These are phyloP conservation scores for Phylloporus sp. DNA, from an alignment of 1,284 basidiomycete genomes.

Conservation along the genomic window DNA sequence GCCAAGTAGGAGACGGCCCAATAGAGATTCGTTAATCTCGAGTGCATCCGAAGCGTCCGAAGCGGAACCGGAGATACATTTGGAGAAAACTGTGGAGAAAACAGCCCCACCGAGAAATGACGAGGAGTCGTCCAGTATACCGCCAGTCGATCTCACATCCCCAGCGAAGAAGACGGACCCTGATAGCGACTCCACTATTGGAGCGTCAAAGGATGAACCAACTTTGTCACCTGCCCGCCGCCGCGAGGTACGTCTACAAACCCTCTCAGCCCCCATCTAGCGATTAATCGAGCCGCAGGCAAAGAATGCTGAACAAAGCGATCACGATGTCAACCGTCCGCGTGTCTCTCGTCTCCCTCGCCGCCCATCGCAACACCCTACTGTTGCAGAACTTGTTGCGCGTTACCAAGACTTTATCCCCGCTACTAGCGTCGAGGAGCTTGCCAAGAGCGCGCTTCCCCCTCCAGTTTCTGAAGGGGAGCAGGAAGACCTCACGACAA, in stretches of 20 bases:
- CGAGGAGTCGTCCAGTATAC: conserved; percentile 20
- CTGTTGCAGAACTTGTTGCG: conserved; percentile 86
- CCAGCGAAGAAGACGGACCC: conserved; percentile 54
- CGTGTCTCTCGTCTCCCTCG: conserved; percentile 76
- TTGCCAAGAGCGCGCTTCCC: conserved; percentile 71
- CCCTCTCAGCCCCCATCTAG: not conserved
- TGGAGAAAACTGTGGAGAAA: conserved; percentile 37
- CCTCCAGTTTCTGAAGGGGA: conserved; percentile 76
- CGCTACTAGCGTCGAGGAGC: conserved; percentile 72
- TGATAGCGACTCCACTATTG: conserved; percentile 92
- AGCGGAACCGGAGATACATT: conserved; percentile 45
- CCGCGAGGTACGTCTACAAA: conserved; percentile 34
- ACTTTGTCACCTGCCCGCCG: conserved; percentile 29
- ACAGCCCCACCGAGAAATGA: conserved; percentile 30
- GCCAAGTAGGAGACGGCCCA: conserved; percentile 51
- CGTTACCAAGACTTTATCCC: conserved; percentile 83
- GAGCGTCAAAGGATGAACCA: conserved; percentile 62
- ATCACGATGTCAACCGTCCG: conserved; percentile 26
- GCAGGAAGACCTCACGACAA: conserved; percentile 60
- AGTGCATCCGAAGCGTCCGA: conserved; percentile 70
- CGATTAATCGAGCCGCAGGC: conserved; percentile 20
- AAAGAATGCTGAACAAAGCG: conserved; percentile 31
- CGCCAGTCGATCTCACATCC: conserved; percentile 13
- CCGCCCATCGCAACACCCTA: conserved; percentile 62
- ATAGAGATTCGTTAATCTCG: conserved; percentile 63